Conservation (phyloP, 768 basidiomycete species). For the Kwoniella sp. region DNA sequence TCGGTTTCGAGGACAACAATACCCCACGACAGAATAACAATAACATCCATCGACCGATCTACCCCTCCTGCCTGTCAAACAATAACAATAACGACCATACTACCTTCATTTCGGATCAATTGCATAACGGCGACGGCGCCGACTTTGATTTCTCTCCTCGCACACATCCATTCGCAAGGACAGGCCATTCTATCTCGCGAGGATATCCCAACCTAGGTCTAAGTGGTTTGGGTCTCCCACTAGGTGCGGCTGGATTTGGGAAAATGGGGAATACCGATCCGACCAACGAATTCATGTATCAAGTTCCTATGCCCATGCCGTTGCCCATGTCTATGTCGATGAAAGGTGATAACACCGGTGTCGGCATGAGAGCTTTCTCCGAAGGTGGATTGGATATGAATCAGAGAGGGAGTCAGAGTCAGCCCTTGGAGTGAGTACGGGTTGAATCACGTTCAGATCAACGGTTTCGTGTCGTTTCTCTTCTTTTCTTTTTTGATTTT, state of each 20-base stretch:
- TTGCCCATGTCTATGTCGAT: too few species aligned
- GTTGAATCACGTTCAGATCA: too few species aligned
- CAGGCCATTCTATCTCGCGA: constrained; percentile 2
- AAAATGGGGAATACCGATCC: constrained; percentile 39
- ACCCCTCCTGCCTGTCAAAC: constrained; percentile 4
- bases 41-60: constrained; percentile 5
- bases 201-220: not conserved
- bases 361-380: constrained; percentile 1
- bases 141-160: constrained; percentile 14
- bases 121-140: not conserved
- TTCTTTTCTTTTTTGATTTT: too few species aligned
- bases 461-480: too few species aligned
- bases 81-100: constrained; percentile 9
- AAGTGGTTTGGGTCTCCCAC: not conserved
- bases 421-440: constrained; percentile 36
- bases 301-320: constrained; percentile 24
- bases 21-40: not conserved
- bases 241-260: not conserved
- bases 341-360: not conserved
- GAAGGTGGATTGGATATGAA: constrained; percentile 16
- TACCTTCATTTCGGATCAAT: not conserved
- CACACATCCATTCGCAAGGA: constrained; percentile 21
- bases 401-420: constrained; percentile 1
- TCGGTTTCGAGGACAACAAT: not conserved
- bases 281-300: constrained; percentile 46